These are phyloP conservation scores for Crithidia brevicula DNA, from an alignment of 208 protist species.

Conservation along the genomic window DNA sequence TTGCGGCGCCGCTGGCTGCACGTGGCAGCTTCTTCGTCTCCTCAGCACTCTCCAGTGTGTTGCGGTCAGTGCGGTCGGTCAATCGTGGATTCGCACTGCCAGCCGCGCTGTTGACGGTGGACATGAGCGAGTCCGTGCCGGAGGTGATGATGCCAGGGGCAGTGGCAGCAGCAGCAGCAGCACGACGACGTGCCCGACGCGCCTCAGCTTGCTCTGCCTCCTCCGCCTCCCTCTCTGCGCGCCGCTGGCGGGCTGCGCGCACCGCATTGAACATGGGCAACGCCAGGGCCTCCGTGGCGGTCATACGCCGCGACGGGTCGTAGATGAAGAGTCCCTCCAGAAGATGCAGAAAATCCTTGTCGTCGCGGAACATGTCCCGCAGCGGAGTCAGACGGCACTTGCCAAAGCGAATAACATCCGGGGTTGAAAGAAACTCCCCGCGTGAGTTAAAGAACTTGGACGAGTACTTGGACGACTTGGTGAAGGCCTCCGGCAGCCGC, in stretches of 20 bases:
- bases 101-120: not conserved
- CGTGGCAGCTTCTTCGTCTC: not conserved
- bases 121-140: constrained; percentile 5
- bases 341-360: constrained; percentile 64
- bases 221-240: constrained; percentile 6
- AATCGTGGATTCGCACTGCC: constrained; percentile 2
- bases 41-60: not conserved
- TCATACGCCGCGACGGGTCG: constrained; percentile 75
- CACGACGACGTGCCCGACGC: constrained; percentile 2
- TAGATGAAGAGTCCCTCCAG: constrained; percentile 65
- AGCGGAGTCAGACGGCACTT: constrained; percentile 46
- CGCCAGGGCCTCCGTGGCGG: constrained; percentile 61
- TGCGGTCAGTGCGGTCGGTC: constrained; percentile 9
- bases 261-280: constrained; percentile 64
- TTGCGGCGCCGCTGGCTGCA: not conserved
- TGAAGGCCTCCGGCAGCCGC: constrained; percentile 60
- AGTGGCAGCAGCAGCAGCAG: not conserved
- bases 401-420: constrained; percentile 43
- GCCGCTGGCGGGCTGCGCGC: not conserved
- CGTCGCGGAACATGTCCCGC: constrained; percentile 51
- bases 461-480: constrained; percentile 43
- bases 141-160: not conserved
- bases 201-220: constrained; percentile 11
- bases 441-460: constrained; percentile 57
- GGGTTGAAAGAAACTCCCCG: constrained; percentile 51